Evolutionary conservation across 306 rosid genomes (phyloP).

Genomic region (Trifolium fragiferum): DNA sequence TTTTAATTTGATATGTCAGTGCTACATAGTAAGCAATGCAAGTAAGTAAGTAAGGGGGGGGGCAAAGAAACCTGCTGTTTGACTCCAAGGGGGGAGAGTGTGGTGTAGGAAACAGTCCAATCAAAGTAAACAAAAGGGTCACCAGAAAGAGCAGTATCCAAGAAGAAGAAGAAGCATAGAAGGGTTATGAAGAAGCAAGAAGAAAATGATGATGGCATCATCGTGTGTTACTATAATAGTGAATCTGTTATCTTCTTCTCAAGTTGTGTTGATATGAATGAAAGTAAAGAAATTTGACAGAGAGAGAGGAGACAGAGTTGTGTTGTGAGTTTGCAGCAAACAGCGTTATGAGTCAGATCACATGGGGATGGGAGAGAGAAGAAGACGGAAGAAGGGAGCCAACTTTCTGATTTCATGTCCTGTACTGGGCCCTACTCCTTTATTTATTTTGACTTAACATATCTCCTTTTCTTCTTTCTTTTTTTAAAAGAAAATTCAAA

Average conservation of each 20-base stretch:
- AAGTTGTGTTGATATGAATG: background rate
- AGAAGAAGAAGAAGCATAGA: slow-evolving; percentile 46
- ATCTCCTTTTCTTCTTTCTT: background rate
- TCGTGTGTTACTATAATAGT: slow-evolving; percentile 18
- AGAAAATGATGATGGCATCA: slow-evolving; percentile 55
- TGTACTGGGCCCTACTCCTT: background rate
- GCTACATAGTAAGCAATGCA: background rate
- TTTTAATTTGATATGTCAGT: background rate
- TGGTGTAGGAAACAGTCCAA: slow-evolving; percentile 79
- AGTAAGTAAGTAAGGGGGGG: background rate
- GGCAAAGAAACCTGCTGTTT: slow-evolving; percentile 65
- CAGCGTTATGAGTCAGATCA: background rate
- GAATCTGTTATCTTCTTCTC: slow-evolving; percentile 28
- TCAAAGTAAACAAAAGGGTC: slow-evolving; percentile 80
- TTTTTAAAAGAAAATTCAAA: too few relatives aligned
- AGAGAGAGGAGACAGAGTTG: background rate
- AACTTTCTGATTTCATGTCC: slow-evolving; percentile 21
- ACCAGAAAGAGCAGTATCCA: slow-evolving; percentile 57
- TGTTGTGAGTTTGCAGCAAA: background rate
- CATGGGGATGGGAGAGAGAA: slow-evolving; percentile 1
- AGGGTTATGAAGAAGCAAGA: slow-evolving; percentile 46
- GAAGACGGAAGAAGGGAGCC: background rate
- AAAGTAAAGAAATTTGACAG: background rate
- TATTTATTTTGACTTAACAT: background rate
- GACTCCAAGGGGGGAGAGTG: slow-evolving; percentile 72